phyloP scores from a whole-genome alignment of 2,329 filamentous ascomycete species.

The Fusarium neocosmosporiellum region DNA sequence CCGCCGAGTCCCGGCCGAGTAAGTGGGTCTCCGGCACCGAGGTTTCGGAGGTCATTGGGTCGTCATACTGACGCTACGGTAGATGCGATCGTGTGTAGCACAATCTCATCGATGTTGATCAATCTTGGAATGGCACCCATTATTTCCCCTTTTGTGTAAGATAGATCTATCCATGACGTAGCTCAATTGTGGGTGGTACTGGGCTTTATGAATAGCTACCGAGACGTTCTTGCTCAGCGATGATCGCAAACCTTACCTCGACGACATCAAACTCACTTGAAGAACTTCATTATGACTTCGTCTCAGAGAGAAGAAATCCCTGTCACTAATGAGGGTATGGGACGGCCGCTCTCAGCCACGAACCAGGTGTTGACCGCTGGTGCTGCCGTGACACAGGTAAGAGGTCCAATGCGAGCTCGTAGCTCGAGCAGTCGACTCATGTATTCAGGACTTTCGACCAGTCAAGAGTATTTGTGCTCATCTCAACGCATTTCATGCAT shows the following conservation, averaged over 20 bases:
- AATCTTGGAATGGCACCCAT: not conserved
- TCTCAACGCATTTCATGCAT: slow-evolving; percentile 88
- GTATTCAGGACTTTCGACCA: slow-evolving; percentile 71
- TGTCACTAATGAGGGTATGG: slow-evolving; percentile 46
- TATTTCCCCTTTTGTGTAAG: not conserved
- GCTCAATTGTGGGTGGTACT: not conserved
- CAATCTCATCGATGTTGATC: not conserved
- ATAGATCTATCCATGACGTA: slow-evolving; percentile 30
- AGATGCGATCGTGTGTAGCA: not conserved
- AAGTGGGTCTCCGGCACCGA: slow-evolving; percentile 24
- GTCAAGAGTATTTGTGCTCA: slow-evolving; percentile 83
- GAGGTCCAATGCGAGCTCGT: accelerated
- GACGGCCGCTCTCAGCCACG: slow-evolving; percentile 62
- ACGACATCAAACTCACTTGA: not conserved
- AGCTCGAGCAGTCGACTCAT: not conserved
- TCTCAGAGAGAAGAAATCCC: slow-evolving; percentile 15
- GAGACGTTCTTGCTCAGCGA: not conserved
- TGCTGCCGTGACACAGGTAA: slow-evolving; percentile 67
- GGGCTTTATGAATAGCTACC: not conserved
- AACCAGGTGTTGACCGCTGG: slow-evolving; percentile 72
- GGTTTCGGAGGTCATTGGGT: slow-evolving; percentile 14
- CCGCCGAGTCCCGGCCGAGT: not conserved
- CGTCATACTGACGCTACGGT: slow-evolving; percentile 35
- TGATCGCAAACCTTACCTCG: slow-evolving; percentile 19
- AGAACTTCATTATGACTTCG: slow-evolving; percentile 7